A percentile compares a stretch with the other conserved stretches of the same genome.
Conservation (phyloP, 257 asterid species). For the Nicotiana knightiana region DNA sequence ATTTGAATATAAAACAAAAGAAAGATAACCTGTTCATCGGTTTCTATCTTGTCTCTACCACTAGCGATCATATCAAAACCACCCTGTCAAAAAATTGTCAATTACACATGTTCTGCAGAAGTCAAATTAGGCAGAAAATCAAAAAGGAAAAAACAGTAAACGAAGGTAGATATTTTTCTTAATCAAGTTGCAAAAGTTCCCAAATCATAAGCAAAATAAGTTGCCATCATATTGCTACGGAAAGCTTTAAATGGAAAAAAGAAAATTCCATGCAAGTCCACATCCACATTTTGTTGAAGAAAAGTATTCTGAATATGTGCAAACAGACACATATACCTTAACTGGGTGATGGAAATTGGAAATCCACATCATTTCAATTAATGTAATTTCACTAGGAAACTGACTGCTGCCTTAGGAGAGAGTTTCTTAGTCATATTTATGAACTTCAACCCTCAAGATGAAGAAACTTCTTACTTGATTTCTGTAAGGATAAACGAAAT, state of each 20-base stretch:
- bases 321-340: neutral
- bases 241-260: neutral
- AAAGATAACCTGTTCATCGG: constrained; percentile 77
- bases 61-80: constrained; percentile 98
- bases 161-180: neutral
- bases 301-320: neutral
- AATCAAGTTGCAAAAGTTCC: neutral
- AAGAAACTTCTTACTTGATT: constrained; percentile 61
- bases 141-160: neutral
- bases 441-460: neutral
- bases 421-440: neutral
- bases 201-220: neutral
- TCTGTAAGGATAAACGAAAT: constrained; percentile 84
- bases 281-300: neutral
- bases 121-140: neutral
- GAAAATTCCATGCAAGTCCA: neutral
- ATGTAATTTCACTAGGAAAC: neutral
- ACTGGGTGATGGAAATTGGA: neutral
- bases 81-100: constrained; percentile 44
- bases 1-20: neutral
- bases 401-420: neutral
- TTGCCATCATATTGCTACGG: neutral
- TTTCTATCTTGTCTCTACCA: constrained; percentile 99
- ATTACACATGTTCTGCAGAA: neutral
- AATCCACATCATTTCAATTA: neutral